These are phyloP conservation scores for Friedmanniomyces simplex DNA, from an alignment of 495 filamentous ascomycete genomes.

Conservation along the genomic window DNA sequence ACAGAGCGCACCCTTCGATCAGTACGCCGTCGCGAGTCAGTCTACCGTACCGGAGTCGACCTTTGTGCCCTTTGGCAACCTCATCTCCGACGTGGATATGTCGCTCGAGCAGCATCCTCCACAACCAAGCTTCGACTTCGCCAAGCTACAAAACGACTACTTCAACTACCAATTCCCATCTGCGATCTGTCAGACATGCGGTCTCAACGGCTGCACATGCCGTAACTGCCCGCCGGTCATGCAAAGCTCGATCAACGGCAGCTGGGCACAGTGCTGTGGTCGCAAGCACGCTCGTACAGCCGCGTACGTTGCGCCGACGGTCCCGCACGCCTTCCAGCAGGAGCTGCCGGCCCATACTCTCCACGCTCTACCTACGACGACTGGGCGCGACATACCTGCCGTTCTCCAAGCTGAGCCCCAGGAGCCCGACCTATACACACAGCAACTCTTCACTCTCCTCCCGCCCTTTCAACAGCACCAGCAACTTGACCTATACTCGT, in stretches of 20 bases:
- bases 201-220: conserved; percentile 22
- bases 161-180: conserved; percentile 17
- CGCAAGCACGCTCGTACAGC: conserved; percentile 14
- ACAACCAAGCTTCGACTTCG: conserved; percentile 7
- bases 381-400: background rate
- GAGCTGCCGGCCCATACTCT: background rate
- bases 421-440: too few species aligned
- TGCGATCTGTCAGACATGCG: conserved; percentile 21
- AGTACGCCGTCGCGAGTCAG: background rate
- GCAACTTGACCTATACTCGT: background rate
- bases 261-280: conserved; percentile 21
- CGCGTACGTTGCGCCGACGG: background rate
- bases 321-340: background rate
- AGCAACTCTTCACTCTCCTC: background rate
- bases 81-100: background rate
- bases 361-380: background rate
- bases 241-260: conserved; percentile 13
- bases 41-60: background rate
- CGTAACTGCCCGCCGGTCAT: conserved; percentile 17
- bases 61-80: background rate
- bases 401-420: background rate
- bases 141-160: conserved; percentile 12
- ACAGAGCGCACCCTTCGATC: background rate
- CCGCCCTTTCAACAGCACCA: background rate
- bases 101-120: background rate